Conservation (phyloP, 1,139 yeast genomes). For the Nakaseomyces delphensis region DNA sequence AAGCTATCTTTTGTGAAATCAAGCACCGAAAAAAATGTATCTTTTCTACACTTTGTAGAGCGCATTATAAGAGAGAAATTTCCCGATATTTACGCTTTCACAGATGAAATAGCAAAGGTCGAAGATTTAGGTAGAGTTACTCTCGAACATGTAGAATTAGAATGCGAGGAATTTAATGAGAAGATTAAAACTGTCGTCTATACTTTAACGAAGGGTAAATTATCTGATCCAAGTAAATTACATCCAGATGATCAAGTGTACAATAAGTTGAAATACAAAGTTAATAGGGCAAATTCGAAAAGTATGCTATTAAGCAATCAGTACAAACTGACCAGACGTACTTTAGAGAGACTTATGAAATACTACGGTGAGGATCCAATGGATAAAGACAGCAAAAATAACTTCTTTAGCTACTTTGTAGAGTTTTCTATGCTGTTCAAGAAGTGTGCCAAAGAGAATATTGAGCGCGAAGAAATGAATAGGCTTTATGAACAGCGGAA, state of each 20-base stretch:
- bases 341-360: conserved; percentile 54
- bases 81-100: conserved; percentile 68
- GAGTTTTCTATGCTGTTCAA: conserved; percentile 67
- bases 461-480: conserved; percentile 70
- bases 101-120: conserved; percentile 64
- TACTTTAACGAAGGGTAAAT: conserved; percentile 60
- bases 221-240: conserved; percentile 55
- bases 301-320: conserved; percentile 49
- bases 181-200: conserved; percentile 45
- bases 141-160: conserved; percentile 65
- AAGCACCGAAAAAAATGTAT: conserved; percentile 59
- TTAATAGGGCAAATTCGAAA: conserved; percentile 54
- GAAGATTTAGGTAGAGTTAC: conserved; percentile 58
- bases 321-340: conserved; percentile 44
- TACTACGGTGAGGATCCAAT: conserved; percentile 75
- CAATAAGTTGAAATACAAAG: conserved; percentile 43
- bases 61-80: conserved; percentile 65
- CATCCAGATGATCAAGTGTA: conserved; percentile 75
- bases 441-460: conserved; percentile 67
- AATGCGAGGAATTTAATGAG: conserved; percentile 55
- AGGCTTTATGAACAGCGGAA: conserved; percentile 65
- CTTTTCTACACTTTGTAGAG: conserved; percentile 82
- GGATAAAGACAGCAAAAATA: conserved; percentile 51
- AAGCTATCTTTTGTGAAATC: conserved; percentile 82
- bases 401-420: conserved; percentile 67